Conservation (phyloP, 768 basidiomycete species). For the Serendipita sp. region DNA sequence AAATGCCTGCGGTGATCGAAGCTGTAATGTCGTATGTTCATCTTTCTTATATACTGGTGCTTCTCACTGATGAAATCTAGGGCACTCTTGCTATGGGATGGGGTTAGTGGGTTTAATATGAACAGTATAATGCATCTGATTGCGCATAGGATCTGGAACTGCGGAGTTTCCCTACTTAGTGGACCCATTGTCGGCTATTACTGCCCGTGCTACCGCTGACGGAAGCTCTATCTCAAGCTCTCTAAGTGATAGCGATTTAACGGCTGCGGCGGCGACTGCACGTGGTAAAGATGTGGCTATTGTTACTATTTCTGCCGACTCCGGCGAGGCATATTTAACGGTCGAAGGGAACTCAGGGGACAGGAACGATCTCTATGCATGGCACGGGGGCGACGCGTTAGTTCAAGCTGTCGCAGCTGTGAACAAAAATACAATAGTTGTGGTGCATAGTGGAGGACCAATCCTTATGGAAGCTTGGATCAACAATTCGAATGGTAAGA, state of each 20-base stretch:
- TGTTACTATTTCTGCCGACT: slow-evolving; percentile 19
- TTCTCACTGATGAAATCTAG: slow-evolving; percentile 21
- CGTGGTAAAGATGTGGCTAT: slow-evolving; percentile 27
- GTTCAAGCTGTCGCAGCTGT: slow-evolving; percentile 21
- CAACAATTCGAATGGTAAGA: slow-evolving; percentile 12
- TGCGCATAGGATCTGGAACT: neutral
- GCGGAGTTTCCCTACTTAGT: slow-evolving; percentile 15
- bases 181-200: slow-evolving; percentile 16
- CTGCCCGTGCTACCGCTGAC: slow-evolving; percentile 23
- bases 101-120: slow-evolving; percentile 61
- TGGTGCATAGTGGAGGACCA: slow-evolving; percentile 12
- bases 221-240: slow-evolving; percentile 31
- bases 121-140: slow-evolving; percentile 26
- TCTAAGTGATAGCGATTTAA: slow-evolving; percentile 34
- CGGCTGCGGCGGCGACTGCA: slow-evolving; percentile 28
- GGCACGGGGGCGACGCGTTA: slow-evolving; percentile 22
- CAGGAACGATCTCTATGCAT: slow-evolving; percentile 21
- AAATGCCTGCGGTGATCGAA: slow-evolving; percentile 45
- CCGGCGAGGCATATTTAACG: slow-evolving; percentile 19
- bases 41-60: neutral
- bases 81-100: slow-evolving; percentile 84
- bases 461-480: slow-evolving; percentile 12
- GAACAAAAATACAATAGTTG: slow-evolving; percentile 16
- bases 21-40: slow-evolving; percentile 17
- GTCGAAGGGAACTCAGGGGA: slow-evolving; percentile 20